Evolutionary conservation across 2,329 filamentous ascomycete genomes (phyloP).

Genomic region (Xylaria arbuscula): DNA sequence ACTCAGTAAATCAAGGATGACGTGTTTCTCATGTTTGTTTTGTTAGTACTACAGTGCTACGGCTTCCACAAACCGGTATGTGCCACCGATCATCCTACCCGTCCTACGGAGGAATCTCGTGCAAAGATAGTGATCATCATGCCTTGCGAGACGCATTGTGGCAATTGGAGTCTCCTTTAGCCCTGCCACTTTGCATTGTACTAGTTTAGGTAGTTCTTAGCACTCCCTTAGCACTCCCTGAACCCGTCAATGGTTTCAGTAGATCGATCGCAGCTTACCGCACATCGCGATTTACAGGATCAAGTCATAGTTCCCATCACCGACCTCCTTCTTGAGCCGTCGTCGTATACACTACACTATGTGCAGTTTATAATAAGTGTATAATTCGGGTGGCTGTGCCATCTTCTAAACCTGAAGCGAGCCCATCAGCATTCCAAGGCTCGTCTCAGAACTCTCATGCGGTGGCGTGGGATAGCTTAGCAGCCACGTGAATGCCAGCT

Average conservation of each 20-base stretch:
- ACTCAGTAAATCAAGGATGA: background rate
- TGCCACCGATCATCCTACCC: slow-evolving; percentile 1
- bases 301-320: background rate
- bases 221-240: background rate
- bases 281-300: slow-evolving; percentile 8
- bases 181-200: slow-evolving; percentile 12
- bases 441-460: background rate
- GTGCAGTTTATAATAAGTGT: background rate
- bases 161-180: slow-evolving; percentile 6
- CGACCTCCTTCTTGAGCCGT: background rate
- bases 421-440: background rate
- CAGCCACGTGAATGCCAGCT: slow-evolving; percentile 1
- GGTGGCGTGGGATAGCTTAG: background rate
- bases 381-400: background rate
- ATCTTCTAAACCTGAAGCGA: background rate
- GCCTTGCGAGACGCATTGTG: slow-evolving; percentile 14
- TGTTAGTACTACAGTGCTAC: slow-evolving; percentile 16
- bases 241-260: slow-evolving; percentile 22
- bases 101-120: background rate
- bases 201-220: background rate
- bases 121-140: slow-evolving; percentile 14
- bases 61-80: background rate
- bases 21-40: slow-evolving; percentile 4
- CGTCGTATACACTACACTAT: background rate
- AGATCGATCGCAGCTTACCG: slow-evolving; percentile 19